Percentiles rank a stretch among this genome's conserved stretches.
These are phyloP conservation scores for Leccinum arenicola DNA, from an alignment of 768 basidiomycete genomes.

Conservation along the genomic window DNA sequence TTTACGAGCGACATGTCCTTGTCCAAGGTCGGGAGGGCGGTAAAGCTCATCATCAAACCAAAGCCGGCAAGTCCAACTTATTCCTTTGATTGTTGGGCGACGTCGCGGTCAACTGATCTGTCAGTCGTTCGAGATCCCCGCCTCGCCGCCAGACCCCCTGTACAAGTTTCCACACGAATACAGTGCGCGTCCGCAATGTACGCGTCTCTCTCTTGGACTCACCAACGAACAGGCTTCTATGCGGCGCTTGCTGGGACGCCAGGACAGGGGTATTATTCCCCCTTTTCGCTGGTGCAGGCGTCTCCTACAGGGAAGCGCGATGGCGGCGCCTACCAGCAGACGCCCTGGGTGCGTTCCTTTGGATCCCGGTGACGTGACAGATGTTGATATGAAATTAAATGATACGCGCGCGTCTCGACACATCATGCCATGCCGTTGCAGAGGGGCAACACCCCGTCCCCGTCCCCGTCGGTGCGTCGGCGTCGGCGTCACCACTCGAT, in stretches of 20 bases:
- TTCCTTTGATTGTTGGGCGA: too few species aligned
- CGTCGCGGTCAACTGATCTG: not conserved
- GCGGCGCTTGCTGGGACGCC: conserved; percentile 21
- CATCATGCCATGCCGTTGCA: not conserved
- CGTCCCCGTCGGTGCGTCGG: not conserved
- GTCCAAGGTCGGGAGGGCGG: conserved; percentile 12
- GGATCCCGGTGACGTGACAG: not conserved
- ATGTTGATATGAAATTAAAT: not conserved
- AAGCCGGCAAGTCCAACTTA: conserved; percentile 24
- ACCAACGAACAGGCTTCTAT: conserved; percentile 18
- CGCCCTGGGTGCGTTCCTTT: not conserved
- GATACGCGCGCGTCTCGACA: not conserved
- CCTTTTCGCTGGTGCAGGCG: conserved; percentile 4
- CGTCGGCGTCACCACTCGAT: not conserved
- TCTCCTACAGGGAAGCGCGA: not conserved
- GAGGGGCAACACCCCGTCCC: not conserved
- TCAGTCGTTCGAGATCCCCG: conserved; percentile 28
- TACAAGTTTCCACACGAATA: conserved; percentile 27
- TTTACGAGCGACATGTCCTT: conserved; percentile 4
- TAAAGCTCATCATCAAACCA: conserved; percentile 28
- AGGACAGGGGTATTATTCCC: conserved; percentile 6
- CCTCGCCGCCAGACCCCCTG: conserved; percentile 23
- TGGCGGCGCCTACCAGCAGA: not conserved
- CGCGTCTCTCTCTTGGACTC: not conserved
- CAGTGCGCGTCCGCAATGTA: conserved; percentile 7